These are phyloP conservation scores for Miscanthus lutarioriparius DNA, from an alignment of 176 grass and related monocot species.

Conservation along the genomic window DNA sequence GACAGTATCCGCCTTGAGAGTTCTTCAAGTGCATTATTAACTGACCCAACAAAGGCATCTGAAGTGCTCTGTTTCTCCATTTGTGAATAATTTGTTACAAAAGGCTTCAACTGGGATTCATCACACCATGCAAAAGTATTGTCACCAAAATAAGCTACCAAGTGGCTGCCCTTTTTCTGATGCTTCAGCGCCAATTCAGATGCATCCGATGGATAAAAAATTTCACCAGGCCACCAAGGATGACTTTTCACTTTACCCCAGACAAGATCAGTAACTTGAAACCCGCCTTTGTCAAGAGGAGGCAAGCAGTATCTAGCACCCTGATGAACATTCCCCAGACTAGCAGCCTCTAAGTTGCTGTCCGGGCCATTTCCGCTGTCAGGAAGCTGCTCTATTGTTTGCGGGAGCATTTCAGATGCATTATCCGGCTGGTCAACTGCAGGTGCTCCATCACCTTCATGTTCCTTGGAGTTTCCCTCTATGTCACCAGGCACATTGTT, in stretches of 20 bases:
- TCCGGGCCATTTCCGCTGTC: not conserved
- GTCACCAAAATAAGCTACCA: constrained; percentile 95
- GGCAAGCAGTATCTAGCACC: constrained; percentile 58
- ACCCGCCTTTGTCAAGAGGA: constrained; percentile 54
- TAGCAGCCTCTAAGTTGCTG: not conserved
- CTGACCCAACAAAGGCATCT: constrained; percentile 71
- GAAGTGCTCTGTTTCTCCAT: constrained; percentile 90
- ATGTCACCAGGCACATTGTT: constrained; percentile 23
- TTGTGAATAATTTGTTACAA: constrained; percentile 68
- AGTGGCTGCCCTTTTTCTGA: constrained; percentile 60
- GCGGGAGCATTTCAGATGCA: not conserved
- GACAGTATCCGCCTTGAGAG: constrained; percentile 74
- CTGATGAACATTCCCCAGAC: not conserved
- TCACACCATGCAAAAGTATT: constrained; percentile 99
- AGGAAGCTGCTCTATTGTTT: constrained; percentile 10
- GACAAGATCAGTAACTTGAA: constrained; percentile 77
- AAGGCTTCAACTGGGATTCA: constrained; percentile 84
- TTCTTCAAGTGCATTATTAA: constrained; percentile 77
- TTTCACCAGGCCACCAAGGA: constrained; percentile 99
- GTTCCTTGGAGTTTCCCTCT: not conserved
- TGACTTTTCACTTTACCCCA: constrained; percentile 99
- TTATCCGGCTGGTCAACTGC: not conserved
- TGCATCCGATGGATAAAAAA: constrained; percentile 74
- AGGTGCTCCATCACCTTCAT: constrained; percentile 12
- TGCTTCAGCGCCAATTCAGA: constrained; percentile 87